phyloP scores from a whole-genome alignment of 2,329 filamentous ascomycete genomes.

The Xylariaceae sp. region DNA sequence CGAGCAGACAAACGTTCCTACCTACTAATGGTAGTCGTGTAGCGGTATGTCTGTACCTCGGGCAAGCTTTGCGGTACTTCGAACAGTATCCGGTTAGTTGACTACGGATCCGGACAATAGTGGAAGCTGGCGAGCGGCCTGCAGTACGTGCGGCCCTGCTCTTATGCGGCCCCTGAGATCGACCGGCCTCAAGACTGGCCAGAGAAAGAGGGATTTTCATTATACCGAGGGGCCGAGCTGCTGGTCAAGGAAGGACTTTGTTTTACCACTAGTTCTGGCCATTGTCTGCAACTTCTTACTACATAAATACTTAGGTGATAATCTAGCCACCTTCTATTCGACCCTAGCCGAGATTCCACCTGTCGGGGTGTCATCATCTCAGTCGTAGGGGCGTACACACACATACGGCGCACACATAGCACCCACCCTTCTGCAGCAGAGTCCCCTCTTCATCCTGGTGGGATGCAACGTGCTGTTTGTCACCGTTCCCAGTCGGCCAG shows the following conservation, averaged over 20 bases:
- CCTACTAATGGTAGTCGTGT: constrained; percentile 5
- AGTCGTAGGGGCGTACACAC: constrained; percentile 9
- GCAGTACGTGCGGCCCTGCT: constrained; percentile 9
- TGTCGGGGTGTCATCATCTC: constrained; percentile 8
- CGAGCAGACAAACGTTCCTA: constrained; percentile 1
- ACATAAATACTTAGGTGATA: neutral
- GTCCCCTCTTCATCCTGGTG: constrained; percentile 18
- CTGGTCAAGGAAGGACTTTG: neutral
- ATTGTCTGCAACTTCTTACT: constrained; percentile 1
- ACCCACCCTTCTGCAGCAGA: constrained; percentile 18
- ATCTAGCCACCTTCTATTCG: neutral
- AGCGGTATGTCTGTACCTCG: constrained; percentile 4
- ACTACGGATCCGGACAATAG: constrained; percentile 8
- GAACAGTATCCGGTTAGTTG: constrained; percentile 3
- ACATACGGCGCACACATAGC: constrained; percentile 18
- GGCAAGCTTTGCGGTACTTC: neutral
- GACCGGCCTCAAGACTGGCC: neutral
- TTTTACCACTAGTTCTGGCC: neutral
- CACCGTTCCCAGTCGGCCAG: constrained; percentile 19
- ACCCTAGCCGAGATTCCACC: constrained; percentile 7
- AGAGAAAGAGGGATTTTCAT: constrained; percentile 2
- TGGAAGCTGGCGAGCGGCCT: constrained; percentile 2
- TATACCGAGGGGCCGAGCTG: constrained; percentile 9
- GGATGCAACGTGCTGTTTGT: constrained; percentile 25
- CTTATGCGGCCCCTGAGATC: constrained; percentile 16